These are phyloP conservation scores for Apiospora phragmitis DNA, from an alignment of 2,329 filamentous ascomycete species.

Conservation along the genomic window DNA sequence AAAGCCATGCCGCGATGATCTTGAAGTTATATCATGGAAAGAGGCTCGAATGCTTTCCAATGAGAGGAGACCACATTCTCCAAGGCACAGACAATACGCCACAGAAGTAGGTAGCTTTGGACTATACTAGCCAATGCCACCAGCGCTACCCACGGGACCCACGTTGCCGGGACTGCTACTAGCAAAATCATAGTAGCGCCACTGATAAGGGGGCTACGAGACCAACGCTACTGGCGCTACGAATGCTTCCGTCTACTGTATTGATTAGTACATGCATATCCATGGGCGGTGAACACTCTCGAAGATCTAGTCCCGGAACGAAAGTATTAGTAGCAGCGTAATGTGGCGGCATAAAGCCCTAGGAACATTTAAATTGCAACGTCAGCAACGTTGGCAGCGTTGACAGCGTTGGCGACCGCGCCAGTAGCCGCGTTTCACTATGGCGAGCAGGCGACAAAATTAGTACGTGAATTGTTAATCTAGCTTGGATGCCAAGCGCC, in stretches of 20 bases:
- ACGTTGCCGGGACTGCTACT: neutral
- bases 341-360: neutral
- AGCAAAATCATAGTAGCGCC: neutral
- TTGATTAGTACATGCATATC: neutral
- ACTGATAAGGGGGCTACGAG: neutral
- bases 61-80: too few relatives aligned
- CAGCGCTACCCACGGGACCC: neutral
- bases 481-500: neutral
- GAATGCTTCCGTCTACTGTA: neutral
- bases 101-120: neutral
- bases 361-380: neutral
- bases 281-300: neutral
- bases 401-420: neutral
- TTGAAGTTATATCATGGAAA: too few relatives aligned
- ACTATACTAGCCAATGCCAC: neutral
- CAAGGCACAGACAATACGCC: neutral
- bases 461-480: neutral
- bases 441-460: neutral
- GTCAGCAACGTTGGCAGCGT: neutral
- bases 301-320: neutral
- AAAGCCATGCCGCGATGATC: too few relatives aligned
- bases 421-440: neutral
- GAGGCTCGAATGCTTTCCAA: too few relatives aligned
- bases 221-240: neutral
- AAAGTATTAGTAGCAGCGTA: neutral